phyloP scores from a whole-genome alignment of 371 early-diverging fungal species.

The Mucor circinelloides region DNA sequence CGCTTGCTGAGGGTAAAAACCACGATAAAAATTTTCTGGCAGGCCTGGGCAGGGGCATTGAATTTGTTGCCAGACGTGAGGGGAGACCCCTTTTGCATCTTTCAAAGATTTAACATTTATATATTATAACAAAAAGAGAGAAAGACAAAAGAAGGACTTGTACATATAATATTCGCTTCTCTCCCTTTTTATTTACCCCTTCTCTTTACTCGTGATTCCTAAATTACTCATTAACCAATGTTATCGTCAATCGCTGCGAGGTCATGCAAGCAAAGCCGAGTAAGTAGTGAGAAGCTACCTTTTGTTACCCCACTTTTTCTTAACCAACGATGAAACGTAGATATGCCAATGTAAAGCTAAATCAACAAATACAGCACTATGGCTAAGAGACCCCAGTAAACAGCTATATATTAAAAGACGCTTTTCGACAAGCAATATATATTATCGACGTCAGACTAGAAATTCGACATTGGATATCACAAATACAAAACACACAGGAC shows the following conservation, averaged over 20 bases:
- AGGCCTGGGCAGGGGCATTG: background rate
- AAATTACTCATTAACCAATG: background rate
- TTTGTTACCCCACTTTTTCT: background rate
- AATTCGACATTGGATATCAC: background rate
- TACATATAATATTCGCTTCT: background rate
- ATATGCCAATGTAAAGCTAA: background rate
- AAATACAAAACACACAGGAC: background rate
- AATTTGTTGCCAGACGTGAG: background rate
- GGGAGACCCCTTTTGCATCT: background rate
- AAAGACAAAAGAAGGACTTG: background rate
- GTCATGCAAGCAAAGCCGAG: constrained; percentile 19
- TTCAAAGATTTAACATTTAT: background rate
- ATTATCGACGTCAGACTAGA: background rate
- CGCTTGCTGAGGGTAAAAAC: background rate
- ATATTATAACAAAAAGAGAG: background rate
- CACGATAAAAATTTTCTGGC: background rate
- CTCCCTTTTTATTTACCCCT: background rate
- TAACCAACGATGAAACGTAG: background rate
- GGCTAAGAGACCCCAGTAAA: background rate
- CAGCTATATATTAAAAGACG: background rate
- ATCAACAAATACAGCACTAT: background rate
- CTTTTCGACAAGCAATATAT: background rate
- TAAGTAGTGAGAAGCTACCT: background rate
- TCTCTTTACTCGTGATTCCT: background rate
- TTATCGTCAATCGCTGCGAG: constrained; percentile 15